Evolutionary conservation across 768 basidiomycete species (phyloP).

Genomic region (Nidula microcarpa): DNA sequence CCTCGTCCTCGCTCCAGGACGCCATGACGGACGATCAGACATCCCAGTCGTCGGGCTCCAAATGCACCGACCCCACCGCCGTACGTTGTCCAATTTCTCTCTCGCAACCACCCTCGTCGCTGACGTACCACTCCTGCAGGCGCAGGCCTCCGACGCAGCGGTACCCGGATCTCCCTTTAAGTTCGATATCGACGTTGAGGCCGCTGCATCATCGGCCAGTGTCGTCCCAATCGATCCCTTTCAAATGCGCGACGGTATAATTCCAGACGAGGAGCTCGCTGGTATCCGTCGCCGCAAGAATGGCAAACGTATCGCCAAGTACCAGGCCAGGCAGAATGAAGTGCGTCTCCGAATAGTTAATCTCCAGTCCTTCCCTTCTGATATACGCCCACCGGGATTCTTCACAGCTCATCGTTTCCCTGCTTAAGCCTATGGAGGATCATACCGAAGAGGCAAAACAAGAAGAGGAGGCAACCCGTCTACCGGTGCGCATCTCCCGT

Average conservation of each 20-base stretch:
- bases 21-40: constrained; percentile 27
- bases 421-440: constrained; percentile 89
- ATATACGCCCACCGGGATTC: neutral
- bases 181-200: constrained; percentile 43
- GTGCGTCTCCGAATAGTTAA: constrained; percentile 24
- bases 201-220: constrained; percentile 22
- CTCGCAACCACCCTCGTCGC: neutral
- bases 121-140: constrained; percentile 10
- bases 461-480: constrained; percentile 61
- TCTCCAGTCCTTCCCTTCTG: no score
- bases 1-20: constrained; percentile 21
- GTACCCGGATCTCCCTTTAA: constrained; percentile 40
- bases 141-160: constrained; percentile 45
- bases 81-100: constrained; percentile 16
- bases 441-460: constrained; percentile 80
- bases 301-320: constrained; percentile 62
- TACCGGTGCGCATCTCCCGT: constrained; percentile 48
- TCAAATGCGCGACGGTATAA: constrained; percentile 56
- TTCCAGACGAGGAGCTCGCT: constrained; percentile 61
- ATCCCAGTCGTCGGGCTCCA: constrained; percentile 23
- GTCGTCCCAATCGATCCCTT: constrained; percentile 56
- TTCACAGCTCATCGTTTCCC: constrained; percentile 72
- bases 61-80: constrained; percentile 15
- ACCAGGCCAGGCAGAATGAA: constrained; percentile 71
- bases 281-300: constrained; percentile 55